Evolutionary conservation across 2,329 filamentous ascomycete species (phyloP).

Genomic region (Neurospora crassa): DNA sequence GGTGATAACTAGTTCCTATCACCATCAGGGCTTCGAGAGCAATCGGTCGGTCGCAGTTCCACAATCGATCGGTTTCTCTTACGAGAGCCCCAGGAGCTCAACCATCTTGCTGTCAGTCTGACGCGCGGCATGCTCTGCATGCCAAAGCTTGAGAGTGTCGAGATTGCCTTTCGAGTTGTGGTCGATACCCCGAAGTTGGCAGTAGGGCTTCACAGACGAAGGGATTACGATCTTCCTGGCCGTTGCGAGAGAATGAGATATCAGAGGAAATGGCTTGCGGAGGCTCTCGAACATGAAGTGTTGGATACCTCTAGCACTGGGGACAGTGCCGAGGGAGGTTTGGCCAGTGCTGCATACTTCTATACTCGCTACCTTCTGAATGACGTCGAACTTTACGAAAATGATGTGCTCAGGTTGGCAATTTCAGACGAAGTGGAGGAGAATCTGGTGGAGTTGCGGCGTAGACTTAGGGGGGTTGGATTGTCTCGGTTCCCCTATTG

Average conservation of each 20-base stretch:
- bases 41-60: not conserved
- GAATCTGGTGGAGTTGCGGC: not conserved
- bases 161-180: not conserved
- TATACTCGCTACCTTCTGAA: not conserved
- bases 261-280: not conserved
- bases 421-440: not conserved
- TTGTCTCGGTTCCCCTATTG: not conserved
- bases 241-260: not conserved
- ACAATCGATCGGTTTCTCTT: not conserved
- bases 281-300: not conserved
- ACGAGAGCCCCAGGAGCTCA: not conserved
- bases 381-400: not conserved
- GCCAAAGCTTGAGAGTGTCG: not conserved
- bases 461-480: not conserved
- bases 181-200: not conserved
- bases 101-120: not conserved
- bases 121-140: not conserved
- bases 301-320: not conserved
- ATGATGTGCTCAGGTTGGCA: not conserved
- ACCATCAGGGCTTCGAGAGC: not conserved
- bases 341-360: not conserved
- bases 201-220: not conserved
- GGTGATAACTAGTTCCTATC: not conserved
- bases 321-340: not conserved
- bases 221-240: not conserved